A percentile compares a stretch with the other conserved stretches of the same genome.
Conservation (phyloP, 164 flowering plant genomes). For the Piper betle region DNA sequence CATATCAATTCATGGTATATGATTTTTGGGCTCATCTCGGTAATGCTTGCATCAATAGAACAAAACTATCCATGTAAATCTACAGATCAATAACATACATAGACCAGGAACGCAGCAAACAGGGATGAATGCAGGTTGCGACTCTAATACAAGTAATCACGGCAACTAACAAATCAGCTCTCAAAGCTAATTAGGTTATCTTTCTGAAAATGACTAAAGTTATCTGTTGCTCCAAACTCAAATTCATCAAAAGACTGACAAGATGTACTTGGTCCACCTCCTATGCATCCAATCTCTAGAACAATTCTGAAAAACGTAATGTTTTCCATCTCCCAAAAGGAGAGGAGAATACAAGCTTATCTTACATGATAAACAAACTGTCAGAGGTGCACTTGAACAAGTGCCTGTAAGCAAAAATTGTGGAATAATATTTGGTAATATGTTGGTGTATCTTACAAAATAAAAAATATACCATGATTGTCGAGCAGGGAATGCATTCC, state of each 20-base stretch:
- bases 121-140: too few species aligned
- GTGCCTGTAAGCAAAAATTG: constrained; percentile 1
- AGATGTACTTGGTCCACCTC: not conserved
- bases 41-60: too few species aligned
- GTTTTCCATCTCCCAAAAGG: not conserved
- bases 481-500: constrained; percentile 2
- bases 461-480: constrained; percentile 1
- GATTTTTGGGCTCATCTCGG: too few species aligned
- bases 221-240: too few species aligned
- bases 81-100: too few species aligned
- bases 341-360: not conserved
- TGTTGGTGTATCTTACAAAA: constrained; percentile 5
- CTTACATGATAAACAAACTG: not conserved
- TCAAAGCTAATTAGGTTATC: too few species aligned
- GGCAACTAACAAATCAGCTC: too few species aligned
- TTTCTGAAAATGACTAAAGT: too few species aligned
- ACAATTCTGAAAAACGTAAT: not conserved
- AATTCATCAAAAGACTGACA: not conserved
- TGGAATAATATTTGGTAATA: constrained; percentile 4
- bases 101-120: too few species aligned
- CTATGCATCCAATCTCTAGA: not conserved
- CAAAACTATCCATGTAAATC: too few species aligned
- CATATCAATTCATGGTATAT: too few species aligned
- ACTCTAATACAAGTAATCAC: too few species aligned
- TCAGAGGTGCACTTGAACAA: not conserved